These are phyloP conservation scores for Eucalyptus melliodora DNA, from an alignment of 345 rosid species.

Conservation along the genomic window DNA sequence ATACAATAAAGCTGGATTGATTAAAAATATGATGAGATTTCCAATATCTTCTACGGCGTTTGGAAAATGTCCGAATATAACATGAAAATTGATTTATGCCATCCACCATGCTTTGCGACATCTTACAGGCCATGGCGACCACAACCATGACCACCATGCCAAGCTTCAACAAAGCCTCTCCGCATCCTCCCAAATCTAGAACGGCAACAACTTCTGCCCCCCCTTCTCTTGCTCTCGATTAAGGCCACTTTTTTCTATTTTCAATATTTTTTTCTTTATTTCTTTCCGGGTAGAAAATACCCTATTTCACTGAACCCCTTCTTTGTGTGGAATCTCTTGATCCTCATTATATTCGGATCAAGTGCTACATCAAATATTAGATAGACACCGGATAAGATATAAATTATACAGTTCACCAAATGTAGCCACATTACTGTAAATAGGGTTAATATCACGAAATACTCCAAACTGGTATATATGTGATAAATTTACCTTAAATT, in stretches of 20 bases:
- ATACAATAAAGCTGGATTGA: background rate
- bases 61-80: background rate
- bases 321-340: background rate
- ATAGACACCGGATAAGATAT: rapidly evolving
- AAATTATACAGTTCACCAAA: rapidly evolving
- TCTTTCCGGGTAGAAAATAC: background rate
- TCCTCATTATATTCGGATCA: rapidly evolving
- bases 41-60: background rate
- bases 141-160: too few species aligned
- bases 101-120: background rate
- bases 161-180: too few species aligned
- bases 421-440: rapidly evolving
- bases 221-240: background rate
- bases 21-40: background rate
- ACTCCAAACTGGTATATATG: rapidly evolving
- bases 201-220: too few species aligned
- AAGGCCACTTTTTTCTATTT: background rate
- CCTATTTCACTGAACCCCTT: rapidly evolving
- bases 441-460: rapidly evolving
- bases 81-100: background rate
- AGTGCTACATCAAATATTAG: rapidly evolving
- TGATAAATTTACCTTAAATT: too few species aligned
- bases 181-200: background rate
- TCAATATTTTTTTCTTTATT: too few species aligned
- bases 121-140: too few species aligned